Evolutionary conservation across 805 yeast species (phyloP).

Genomic region (Yarrowia porcina): DNA sequence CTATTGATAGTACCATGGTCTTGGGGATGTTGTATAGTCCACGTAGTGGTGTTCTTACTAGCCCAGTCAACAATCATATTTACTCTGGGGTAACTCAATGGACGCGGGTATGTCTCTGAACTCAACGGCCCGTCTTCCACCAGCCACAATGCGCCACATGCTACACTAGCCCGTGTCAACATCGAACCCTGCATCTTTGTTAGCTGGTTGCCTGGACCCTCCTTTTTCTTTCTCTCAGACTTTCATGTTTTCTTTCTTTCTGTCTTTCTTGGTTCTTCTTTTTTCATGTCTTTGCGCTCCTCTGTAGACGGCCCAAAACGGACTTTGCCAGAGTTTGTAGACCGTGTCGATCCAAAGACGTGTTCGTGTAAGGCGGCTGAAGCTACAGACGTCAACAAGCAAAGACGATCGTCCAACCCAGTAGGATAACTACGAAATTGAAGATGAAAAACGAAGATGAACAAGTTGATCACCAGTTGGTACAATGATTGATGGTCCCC

Average conservation of each 20-base stretch:
- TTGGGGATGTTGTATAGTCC: too few relatives aligned
- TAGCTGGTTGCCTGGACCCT: neutral
- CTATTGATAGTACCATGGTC: neutral
- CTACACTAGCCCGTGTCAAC: too few relatives aligned
- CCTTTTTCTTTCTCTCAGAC: too few relatives aligned
- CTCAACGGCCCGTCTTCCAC: too few relatives aligned
- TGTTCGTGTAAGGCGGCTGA: constrained; percentile 23
- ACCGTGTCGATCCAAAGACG: constrained; percentile 9
- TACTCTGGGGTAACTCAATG: neutral
- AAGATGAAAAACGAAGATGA: too few relatives aligned
- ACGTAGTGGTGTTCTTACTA: too few relatives aligned
- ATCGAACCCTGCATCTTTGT: neutral
- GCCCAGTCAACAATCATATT: neutral
- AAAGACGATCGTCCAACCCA: constrained; percentile 6
- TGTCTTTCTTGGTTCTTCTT: neutral
- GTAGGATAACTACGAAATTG: too few relatives aligned
- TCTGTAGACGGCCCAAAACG: too few relatives aligned
- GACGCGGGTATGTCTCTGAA: neutral
- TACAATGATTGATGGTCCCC: too few relatives aligned
- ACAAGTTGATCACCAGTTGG: too few relatives aligned
- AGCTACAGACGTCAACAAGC: neutral
- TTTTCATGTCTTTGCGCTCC: neutral
- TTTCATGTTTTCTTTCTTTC: neutral
- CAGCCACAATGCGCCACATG: neutral
- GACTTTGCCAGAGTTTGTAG: too few relatives aligned